Conservation (phyloP, 176 grass and related monocot species). For the Phoenix dactylifera region DNA sequence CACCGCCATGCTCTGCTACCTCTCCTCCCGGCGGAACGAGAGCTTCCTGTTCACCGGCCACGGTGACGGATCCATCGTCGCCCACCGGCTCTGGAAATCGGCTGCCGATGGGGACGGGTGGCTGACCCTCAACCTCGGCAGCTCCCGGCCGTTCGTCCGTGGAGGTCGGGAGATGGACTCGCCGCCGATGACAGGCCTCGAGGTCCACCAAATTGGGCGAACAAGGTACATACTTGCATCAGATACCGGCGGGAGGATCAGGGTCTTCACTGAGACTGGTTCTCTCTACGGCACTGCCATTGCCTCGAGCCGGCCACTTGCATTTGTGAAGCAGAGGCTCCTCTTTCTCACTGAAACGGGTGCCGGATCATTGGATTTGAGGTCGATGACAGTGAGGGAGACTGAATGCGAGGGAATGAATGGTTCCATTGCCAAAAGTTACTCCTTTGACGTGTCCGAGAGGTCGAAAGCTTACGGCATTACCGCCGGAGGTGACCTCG, state of each 20-base stretch:
- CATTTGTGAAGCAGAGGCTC: conserved; percentile 86
- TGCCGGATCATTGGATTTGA: conserved; percentile 68
- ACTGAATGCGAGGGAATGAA: conserved; percentile 71
- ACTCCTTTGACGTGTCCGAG: conserved; percentile 80
- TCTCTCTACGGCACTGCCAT: conserved; percentile 87
- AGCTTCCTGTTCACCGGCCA: conserved; percentile 70
- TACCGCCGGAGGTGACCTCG: conserved; percentile 57
- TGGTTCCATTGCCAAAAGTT: conserved; percentile 49
- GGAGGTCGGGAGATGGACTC: conserved; percentile 39
- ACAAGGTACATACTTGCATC: conserved; percentile 68
- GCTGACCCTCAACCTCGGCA: conserved; percentile 48
- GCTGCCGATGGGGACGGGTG: conserved; percentile 62
- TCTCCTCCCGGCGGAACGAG: conserved; percentile 45
- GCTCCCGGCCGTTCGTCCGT: conserved; percentile 38
- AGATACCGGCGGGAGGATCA: conserved; percentile 56
- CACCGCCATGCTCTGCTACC: conserved; percentile 61
- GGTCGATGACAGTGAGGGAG: conserved; percentile 73
- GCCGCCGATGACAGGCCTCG: conserved; percentile 54
- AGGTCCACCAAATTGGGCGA: conserved; percentile 61
- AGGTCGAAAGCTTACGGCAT: conserved; percentile 85
- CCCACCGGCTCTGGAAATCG: conserved; percentile 53
- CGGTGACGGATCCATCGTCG: conserved; percentile 59
- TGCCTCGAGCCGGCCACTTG: conserved; percentile 55
- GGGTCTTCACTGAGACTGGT: conserved; percentile 91
- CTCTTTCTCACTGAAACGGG: conserved; percentile 77